Base-by-base conservation (phyloP, 2,329 filamentous ascomycete species). In the Elsinoe australis region DNA sequence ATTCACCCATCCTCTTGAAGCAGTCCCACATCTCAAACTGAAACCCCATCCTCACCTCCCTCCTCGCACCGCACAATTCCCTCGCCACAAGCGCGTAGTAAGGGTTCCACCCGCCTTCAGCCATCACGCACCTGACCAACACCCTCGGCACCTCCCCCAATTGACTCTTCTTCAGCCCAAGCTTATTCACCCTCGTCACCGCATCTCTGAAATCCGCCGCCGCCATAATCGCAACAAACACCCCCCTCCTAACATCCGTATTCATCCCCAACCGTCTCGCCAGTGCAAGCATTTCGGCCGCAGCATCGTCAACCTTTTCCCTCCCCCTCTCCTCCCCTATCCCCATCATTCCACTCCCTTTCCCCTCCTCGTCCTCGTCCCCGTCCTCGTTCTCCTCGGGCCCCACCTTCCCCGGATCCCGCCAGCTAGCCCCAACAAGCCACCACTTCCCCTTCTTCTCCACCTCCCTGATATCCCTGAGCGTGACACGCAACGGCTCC, bases 371-470 rank as follows among this genome's bases (percentile, higher is more conserved):
- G 34, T 31, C 12, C 19, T 6, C 26, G 12, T 29, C 26, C 7
- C 12, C 26, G 26, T 29, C 26, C 7, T 29, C 26, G 34, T 14
- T 26, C 6, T 36, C 17, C 28, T 22, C 15, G 34, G 19, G n/a
- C 31, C 28, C 45, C 34, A 26, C 38, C 41, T 58, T 61, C 3
- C 57, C 59, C 1, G 70, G 61, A 14, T 73, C 62, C 32, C 71
- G 72, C 79, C 90, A 95, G 64, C 88, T 95, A n/a, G 92, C 90
- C 45, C 92, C 92, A 4, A 96, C 86, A 15, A 96, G 78, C 92
- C 92, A 98, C 92, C 92, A 98, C 69, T 95, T 95, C 1, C 92
- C 92, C 61, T 83, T 85, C 61, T 85, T 90, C 32, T 90, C 85
- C 0, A 83, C 83, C 53, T 89, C 79, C 53, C 80, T 80, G 45